Conservation (phyloP, 805 yeast species). For the Jamesozyma spencerorum region DNA sequence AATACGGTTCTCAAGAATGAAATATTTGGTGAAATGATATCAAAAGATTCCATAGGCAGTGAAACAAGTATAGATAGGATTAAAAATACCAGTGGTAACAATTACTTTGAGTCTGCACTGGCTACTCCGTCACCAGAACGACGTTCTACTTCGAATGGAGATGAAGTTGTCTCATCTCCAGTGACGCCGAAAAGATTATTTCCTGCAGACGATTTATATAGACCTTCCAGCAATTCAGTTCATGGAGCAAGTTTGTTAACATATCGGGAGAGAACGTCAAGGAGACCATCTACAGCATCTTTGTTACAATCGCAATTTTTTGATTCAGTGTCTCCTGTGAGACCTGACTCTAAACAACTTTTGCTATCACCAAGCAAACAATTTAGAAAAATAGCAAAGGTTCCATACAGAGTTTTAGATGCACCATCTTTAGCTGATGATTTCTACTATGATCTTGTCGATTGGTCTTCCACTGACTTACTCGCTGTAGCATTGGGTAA, state of each 20-base stretch:
- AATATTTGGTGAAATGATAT: conserved; percentile 79
- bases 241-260: conserved; percentile 57
- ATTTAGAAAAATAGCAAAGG: conserved; percentile 67
- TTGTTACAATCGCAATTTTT: conserved; percentile 57
- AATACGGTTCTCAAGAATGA: conserved; percentile 81
- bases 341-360: conserved; percentile 76
- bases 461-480: conserved; percentile 88
- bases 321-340: conserved; percentile 72
- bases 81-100: conserved; percentile 24
- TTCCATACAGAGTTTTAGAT: conserved; percentile 87
- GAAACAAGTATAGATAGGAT: conserved; percentile 29
- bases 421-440: conserved; percentile 95
- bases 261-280: conserved; percentile 55
- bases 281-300: conserved; percentile 49
- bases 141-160: background rate
- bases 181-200: conserved; percentile 30
- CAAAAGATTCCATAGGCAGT: conserved; percentile 31
- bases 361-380: conserved; percentile 75
- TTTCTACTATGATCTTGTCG: conserved; percentile 82
- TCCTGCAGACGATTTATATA: conserved; percentile 13
- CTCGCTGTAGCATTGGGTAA: conserved; percentile 86
- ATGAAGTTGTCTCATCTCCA: conserved; percentile 17
- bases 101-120: conserved; percentile 5
- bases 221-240: conserved; percentile 18
- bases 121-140: conserved; percentile 8